These are phyloP conservation scores for Kitagawia praeruptora DNA, from an alignment of 129 eudicot genomes.

Conservation along the genomic window DNA sequence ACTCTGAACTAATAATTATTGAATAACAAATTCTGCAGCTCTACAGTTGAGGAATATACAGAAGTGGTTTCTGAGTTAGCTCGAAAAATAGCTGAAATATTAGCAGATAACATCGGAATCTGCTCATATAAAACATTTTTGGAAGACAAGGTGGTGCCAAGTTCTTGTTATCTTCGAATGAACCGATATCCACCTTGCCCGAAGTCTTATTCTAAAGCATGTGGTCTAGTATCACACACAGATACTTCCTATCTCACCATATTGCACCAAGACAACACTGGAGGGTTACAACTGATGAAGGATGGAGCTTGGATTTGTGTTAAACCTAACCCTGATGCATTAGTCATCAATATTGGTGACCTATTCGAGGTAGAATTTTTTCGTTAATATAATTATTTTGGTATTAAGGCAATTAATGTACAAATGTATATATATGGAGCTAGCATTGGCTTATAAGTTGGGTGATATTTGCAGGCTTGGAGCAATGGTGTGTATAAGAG, in stretches of 20 bases:
- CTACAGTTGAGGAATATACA: slow-evolving; percentile 8
- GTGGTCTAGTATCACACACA: slow-evolving; percentile 56
- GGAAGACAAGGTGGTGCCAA: slow-evolving; percentile 6
- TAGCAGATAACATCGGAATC: slow-evolving; percentile 3
- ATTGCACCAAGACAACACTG: slow-evolving; percentile 61
- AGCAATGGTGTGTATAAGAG: slow-evolving; percentile 79
- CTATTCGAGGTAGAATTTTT: slow-evolving; percentile 10
- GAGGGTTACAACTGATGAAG: slow-evolving; percentile 64
- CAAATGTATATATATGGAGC: no score
- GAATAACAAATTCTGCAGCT: slow-evolving; percentile 7
- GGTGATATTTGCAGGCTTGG: slow-evolving; percentile 56
- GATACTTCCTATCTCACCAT: slow-evolving; percentile 85
- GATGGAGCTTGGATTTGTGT: slow-evolving; percentile 79
- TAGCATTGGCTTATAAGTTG: background rate
- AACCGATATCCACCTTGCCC: slow-evolving; percentile 26
- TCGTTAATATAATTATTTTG: background rate
- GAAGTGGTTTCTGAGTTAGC: slow-evolving; percentile 3
- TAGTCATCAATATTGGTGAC: slow-evolving; percentile 80
- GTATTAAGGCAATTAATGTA: no score
- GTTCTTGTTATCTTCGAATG: slow-evolving; percentile 19
- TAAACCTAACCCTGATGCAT: slow-evolving; percentile 60
- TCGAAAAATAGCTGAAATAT: slow-evolving; percentile 8
- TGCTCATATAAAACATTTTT: background rate
- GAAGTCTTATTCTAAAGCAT: background rate
- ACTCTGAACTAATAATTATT: no score